Percentiles rank a stretch among this genome's conserved stretches.
These are phyloP conservation scores for Oryza officinalis DNA, from an alignment of 176 grass and related monocot genomes.

Conservation along the genomic window DNA sequence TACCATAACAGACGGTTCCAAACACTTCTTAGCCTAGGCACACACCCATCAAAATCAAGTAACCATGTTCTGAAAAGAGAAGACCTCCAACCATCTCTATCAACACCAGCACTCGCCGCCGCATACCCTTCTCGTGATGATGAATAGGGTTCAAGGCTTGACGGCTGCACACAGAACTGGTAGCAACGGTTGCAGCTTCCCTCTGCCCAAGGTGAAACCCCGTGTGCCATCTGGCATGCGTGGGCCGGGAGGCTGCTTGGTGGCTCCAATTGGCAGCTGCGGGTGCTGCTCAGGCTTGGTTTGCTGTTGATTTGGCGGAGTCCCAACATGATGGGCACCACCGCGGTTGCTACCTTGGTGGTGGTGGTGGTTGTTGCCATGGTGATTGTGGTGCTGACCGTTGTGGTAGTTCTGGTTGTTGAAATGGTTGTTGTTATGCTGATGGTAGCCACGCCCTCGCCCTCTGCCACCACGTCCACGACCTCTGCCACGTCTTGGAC, in stretches of 20 bases:
- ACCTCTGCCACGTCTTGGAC: conserved; percentile 49
- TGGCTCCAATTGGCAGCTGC: conserved; percentile 43
- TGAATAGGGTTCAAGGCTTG: conserved; percentile 13
- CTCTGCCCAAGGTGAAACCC: conserved; percentile 81
- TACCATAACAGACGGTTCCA: neutral
- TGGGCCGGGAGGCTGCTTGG: conserved; percentile 74
- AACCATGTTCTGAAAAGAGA: neutral
- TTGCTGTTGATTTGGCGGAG: conserved; percentile 45
- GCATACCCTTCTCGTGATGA: neutral
- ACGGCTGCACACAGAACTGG: conserved; percentile 13
- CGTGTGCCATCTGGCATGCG: conserved; percentile 92
- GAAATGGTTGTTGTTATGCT: conserved; percentile 30
- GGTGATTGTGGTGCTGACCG: conserved; percentile 49
- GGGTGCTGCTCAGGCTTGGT: conserved; percentile 38
- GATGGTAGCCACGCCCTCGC: conserved; percentile 47
- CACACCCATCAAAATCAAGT: neutral
- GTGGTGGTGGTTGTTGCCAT: conserved; percentile 46
- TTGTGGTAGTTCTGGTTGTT: conserved; percentile 27
- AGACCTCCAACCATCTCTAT: conserved; percentile 20
- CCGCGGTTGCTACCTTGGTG: conserved; percentile 47
- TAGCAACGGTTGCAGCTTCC: conserved; percentile 48
- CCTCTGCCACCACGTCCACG: conserved; percentile 45
- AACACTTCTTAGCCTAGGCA: neutral
- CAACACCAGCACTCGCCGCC: neutral
- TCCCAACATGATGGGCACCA: conserved; percentile 45